Percentiles rank a stretch among this genome's conserved stretches.
Evolutionary conservation across 2,329 filamentous ascomycete species (phyloP).

Genomic region (Alternaria solani): DNA sequence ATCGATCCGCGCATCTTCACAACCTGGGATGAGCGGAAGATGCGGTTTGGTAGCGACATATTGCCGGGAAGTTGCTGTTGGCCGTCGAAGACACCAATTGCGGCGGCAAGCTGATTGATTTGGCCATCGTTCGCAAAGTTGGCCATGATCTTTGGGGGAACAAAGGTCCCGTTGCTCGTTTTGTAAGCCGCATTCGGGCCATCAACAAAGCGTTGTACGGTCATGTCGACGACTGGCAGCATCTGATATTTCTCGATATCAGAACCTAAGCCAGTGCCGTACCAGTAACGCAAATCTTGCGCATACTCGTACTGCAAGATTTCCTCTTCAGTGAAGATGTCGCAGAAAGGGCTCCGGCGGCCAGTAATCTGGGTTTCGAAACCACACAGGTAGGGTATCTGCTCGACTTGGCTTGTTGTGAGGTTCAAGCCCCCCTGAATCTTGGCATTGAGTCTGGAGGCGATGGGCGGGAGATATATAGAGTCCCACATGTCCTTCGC

Average conservation of each 20-base stretch:
- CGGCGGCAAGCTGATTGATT: conserved; percentile 67
- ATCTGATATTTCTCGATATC: conserved; percentile 65
- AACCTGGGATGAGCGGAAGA: conserved; percentile 65
- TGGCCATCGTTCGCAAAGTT: conserved; percentile 73
- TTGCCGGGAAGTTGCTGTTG: conserved; percentile 60
- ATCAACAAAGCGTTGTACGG: conserved; percentile 62
- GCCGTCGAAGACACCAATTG: conserved; percentile 68
- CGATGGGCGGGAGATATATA: conserved; percentile 63
- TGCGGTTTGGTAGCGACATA: conserved; percentile 57
- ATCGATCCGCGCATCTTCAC: conserved; percentile 72
- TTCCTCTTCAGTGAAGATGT: conserved; percentile 68
- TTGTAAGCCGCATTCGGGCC: conserved; percentile 62
- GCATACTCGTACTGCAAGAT: conserved; percentile 71
- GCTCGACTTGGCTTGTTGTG: conserved; percentile 61
- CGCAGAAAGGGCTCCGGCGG: conserved; percentile 66
- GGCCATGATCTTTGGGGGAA: conserved; percentile 65
- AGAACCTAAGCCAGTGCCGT: conserved; percentile 67
- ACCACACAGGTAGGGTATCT: conserved; percentile 74
- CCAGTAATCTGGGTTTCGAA: conserved; percentile 75
- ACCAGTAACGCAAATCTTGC: conserved; percentile 74
- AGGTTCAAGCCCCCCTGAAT: conserved; percentile 65
- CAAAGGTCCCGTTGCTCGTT: conserved; percentile 58
- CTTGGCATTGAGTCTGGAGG: conserved; percentile 62
- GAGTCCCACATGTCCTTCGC: conserved; percentile 59
- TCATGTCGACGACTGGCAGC: conserved; percentile 65